Conservation (phyloP, 2,329 filamentous ascomycete genomes). For the Didymella glomerata region DNA sequence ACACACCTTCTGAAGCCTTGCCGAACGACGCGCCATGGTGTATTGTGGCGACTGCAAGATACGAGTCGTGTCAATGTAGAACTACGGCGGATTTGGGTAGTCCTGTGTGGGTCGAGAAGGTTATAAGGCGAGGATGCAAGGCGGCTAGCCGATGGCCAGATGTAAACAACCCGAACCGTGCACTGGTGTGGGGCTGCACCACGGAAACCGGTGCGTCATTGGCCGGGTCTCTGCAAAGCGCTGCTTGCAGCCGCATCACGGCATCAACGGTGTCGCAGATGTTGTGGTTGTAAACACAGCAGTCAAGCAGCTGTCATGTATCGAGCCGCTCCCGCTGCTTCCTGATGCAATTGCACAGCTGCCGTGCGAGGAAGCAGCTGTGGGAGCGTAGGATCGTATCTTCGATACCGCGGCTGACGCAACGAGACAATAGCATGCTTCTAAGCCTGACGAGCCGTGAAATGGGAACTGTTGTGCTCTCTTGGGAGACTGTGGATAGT, state of each 20-base stretch:
- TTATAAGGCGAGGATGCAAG: constrained; percentile 18
- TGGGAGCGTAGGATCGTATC: background rate
- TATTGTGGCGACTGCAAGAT: constrained; percentile 20
- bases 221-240: constrained; percentile 6
- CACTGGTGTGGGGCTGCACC: constrained; percentile 1
- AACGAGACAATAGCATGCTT: background rate
- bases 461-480: background rate
- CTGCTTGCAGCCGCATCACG: constrained; percentile 5
- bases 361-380: background rate
- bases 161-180: constrained; percentile 20
- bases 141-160: constrained; percentile 10
- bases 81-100: constrained; percentile 31
- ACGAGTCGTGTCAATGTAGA: constrained; percentile 17
- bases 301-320: constrained; percentile 15
- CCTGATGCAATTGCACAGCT: constrained; percentile 7
- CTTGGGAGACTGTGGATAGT: background rate
- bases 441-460: background rate
- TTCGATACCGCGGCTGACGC: background rate
- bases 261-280: constrained; percentile 15
- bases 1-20: constrained; percentile 49
- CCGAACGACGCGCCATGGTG: constrained; percentile 50
- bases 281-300: constrained; percentile 24
- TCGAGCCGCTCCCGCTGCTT: constrained; percentile 17
- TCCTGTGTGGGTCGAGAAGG: constrained; percentile 38
- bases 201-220: constrained; percentile 20